Evolutionary conservation across 106 monocot species (phyloP).

Genomic region (Allium fistulosum): DNA sequence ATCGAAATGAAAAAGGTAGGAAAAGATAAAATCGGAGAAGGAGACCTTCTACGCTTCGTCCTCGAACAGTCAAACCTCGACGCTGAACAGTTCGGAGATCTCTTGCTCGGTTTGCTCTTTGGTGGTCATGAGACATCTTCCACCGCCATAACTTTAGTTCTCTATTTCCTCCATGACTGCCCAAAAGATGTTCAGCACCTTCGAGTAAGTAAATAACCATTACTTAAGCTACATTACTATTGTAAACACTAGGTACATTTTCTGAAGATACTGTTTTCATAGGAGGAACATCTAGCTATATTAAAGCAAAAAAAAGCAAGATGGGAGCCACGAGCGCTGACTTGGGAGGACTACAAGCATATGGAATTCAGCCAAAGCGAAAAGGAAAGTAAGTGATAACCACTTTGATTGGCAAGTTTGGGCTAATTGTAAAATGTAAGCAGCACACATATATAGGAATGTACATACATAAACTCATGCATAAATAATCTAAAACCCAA

Average conservation of each 20-base stretch:
- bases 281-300: slow-evolving; percentile 16
- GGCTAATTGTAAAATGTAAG: no score
- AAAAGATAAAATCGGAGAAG: background rate
- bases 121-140: slow-evolving; percentile 8
- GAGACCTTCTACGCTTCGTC: background rate
- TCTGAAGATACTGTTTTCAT: background rate
- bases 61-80: slow-evolving; percentile 1
- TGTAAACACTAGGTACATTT: no score
- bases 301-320: slow-evolving; percentile 12
- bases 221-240: no score
- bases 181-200: slow-evolving; percentile 6
- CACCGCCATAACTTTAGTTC: background rate
- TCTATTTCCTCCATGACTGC: slow-evolving; percentile 5
- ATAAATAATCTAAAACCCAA: no score
- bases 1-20: background rate
- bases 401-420: no score
- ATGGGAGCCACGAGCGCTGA: slow-evolving; percentile 9
- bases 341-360: slow-evolving; percentile 32
- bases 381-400: no score
- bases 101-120: slow-evolving; percentile 5
- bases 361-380: slow-evolving; percentile 17
- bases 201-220: slow-evolving; percentile 1
- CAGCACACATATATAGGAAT: no score
- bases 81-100: slow-evolving; percentile 4
- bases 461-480: no score